Evolutionary conservation across 352 stramenopile species (phyloP), one percentile per base, ranked within the genome.

Genomic region (Phytophthora idaei): DNA sequence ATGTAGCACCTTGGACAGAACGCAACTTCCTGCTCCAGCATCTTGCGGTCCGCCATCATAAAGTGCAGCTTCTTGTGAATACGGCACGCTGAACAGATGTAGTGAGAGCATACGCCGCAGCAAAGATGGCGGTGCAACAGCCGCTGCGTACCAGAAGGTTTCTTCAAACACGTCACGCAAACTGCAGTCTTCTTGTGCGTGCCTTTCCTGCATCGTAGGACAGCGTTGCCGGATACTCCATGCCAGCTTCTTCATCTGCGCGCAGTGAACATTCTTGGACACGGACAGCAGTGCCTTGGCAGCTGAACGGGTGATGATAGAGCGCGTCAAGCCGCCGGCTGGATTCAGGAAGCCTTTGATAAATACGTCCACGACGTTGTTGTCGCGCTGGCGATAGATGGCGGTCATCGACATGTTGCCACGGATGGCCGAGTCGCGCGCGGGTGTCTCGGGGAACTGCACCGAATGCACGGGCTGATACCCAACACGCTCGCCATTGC

Each of bases 221-320:
- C 66, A 65, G 8, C 58, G 60, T 46, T 74, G 66, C 1, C 67
- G 67, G 15, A 74, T 54, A 34, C 53, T 56, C 70, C 70, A 77
- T 41, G 70, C 65, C 46, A 75, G 41, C 42, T 78, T 78, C 67
- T 78, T 78, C 61, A 78, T 67, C 44, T 76, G 42, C 11, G 67
- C 61, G 53, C 67, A 76, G 31, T 76, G 49, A 17, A 70, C 71
- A 56, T 73, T 67, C 53, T 68, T 71, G 28, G 57, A 71, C 44
- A 74, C 52, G 37, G 71, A 69, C 42, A 76, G 39, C 46, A 75
- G 53, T 9, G 49, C 61, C 25, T 67, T 69, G 31, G 67, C 67
- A 45, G 71, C 71, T 47, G 57, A 73, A 34, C 59, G 52, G 21
- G 63, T 70, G 34, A 78, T 61, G 39, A 75, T 75, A 34, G 70